A percentile compares a stretch with the other conserved stretches of the same genome.
Evolutionary conservation across 2,329 filamentous ascomycete genomes (phyloP).

Genomic region (Talaromyces sp.): DNA sequence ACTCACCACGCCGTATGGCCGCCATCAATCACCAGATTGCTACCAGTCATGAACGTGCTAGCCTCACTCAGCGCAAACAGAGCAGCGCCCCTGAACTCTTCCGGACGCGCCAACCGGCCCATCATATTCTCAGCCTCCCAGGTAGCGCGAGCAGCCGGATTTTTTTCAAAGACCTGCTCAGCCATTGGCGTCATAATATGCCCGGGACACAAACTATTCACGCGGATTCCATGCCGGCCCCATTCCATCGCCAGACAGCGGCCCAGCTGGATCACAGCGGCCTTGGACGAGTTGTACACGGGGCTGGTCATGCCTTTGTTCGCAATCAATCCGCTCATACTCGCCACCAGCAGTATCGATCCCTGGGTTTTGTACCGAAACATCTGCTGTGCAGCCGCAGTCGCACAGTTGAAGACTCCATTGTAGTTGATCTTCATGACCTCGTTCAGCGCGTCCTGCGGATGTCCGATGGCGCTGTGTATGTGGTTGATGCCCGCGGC

Average conservation of each 20-base stretch:
- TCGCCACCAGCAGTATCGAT: constrained; percentile 46
- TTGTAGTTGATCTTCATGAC: constrained; percentile 47
- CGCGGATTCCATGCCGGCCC: constrained; percentile 47
- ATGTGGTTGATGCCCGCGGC: constrained; percentile 41
- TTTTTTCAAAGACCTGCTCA: constrained; percentile 68
- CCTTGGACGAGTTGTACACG: constrained; percentile 52
- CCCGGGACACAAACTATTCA: constrained; percentile 50
- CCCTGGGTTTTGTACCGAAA: constrained; percentile 44
- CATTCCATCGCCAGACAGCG: constrained; percentile 50
- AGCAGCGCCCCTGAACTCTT: constrained; percentile 60
- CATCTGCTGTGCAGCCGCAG: constrained; percentile 45
- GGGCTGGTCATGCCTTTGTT: constrained; percentile 42
- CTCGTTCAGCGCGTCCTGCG: constrained; percentile 34
- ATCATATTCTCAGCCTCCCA: constrained; percentile 49
- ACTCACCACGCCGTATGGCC: constrained; percentile 53
- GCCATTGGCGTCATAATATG: constrained; percentile 69
- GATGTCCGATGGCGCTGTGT: constrained; percentile 35
- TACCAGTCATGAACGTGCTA: constrained; percentile 65
- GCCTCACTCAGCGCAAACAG: constrained; percentile 64
- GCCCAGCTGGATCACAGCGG: constrained; percentile 48
- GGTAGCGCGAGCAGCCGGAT: constrained; percentile 53
- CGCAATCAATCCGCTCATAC: constrained; percentile 47
- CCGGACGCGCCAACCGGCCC: constrained; percentile 49
- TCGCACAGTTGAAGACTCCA: constrained; percentile 45
- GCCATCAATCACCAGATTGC: constrained; percentile 65